phyloP scores from a whole-genome alignment of 2,329 filamentous ascomycete genomes.

The Aschersonia sp. region DNA sequence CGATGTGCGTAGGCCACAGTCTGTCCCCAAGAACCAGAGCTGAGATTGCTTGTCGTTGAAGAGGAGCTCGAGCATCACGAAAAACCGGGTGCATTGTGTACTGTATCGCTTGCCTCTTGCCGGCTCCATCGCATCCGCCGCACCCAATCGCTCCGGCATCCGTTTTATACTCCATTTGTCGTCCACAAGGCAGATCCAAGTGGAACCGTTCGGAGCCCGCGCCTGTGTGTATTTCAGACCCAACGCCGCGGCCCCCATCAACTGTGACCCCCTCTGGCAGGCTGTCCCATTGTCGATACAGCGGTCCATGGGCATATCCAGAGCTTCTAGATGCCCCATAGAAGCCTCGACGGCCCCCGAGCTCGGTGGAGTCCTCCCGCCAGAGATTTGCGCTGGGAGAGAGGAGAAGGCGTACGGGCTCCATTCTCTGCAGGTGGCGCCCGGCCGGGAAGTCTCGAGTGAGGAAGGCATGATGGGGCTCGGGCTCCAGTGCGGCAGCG shows the following conservation, averaged over 20 bases:
- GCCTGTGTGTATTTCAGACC: not conserved
- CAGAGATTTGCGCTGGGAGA: not conserved
- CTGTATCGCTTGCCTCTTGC: not conserved
- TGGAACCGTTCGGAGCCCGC: not conserved
- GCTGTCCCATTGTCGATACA: not conserved
- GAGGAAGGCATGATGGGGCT: not conserved
- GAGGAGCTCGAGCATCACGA: too few relatives aligned
- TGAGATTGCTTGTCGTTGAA: not conserved
- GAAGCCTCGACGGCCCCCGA: not conserved
- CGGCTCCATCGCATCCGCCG: not conserved
- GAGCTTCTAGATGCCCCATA: not conserved
- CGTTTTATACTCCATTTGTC: not conserved
- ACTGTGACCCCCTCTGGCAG: not conserved
- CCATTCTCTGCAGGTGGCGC: not conserved
- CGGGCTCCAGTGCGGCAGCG: not conserved
- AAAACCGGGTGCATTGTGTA: too few relatives aligned
- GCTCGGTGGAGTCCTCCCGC: not conserved
- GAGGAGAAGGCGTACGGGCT: not conserved
- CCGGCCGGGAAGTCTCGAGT: not conserved
- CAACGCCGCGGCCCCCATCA: not conserved
- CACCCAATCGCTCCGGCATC: not conserved
- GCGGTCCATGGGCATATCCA: not conserved
- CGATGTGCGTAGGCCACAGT: not conserved
- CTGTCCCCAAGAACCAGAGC: not conserved
- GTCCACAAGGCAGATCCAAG: not conserved